Evolutionary conservation across 1,284 basidiomycete species (phyloP).

Genomic region (Papiliotrema fonsecae): DNA sequence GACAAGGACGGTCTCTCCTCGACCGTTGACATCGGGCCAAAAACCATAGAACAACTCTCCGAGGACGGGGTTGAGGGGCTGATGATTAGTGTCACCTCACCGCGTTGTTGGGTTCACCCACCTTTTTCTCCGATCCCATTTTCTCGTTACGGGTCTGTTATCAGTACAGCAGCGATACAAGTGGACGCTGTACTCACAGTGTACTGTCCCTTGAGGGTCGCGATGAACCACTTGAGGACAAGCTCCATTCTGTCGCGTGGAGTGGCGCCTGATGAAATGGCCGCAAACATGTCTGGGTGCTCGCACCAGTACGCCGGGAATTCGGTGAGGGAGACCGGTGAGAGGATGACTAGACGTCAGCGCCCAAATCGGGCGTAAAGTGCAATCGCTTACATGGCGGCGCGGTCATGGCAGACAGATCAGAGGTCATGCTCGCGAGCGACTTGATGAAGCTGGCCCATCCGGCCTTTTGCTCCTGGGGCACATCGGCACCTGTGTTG

Average conservation of each 20-base stretch:
- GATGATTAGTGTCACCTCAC: conserved; percentile 5
- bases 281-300: conserved; percentile 74
- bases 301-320: conserved; percentile 95
- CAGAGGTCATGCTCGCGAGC: conserved; percentile 79
- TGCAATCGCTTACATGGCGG: conserved; percentile 53
- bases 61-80: conserved; percentile 88
- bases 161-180: background rate
- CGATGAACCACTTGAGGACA: conserved; percentile 87
- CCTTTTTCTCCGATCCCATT: conserved; percentile 94
- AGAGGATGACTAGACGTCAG: conserved; percentile 62
- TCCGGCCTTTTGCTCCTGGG: conserved; percentile 48
- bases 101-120: conserved; percentile 4
- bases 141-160: conserved; percentile 72
- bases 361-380: background rate
- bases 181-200: conserved; percentile 51
- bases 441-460: conserved; percentile 51
- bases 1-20: conserved; percentile 75
- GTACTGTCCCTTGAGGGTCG: conserved; percentile 91
- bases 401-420: conserved; percentile 88
- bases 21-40: conserved; percentile 77
- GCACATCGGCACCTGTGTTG: conserved; percentile 41
- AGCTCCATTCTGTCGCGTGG: conserved; percentile 67
- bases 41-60: conserved; percentile 91
- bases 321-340: conserved; percentile 64
- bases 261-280: conserved; percentile 69